Evolutionary conservation across 164 flowering plant species (phyloP).

Genomic region (Hamamelis virginiana): DNA sequence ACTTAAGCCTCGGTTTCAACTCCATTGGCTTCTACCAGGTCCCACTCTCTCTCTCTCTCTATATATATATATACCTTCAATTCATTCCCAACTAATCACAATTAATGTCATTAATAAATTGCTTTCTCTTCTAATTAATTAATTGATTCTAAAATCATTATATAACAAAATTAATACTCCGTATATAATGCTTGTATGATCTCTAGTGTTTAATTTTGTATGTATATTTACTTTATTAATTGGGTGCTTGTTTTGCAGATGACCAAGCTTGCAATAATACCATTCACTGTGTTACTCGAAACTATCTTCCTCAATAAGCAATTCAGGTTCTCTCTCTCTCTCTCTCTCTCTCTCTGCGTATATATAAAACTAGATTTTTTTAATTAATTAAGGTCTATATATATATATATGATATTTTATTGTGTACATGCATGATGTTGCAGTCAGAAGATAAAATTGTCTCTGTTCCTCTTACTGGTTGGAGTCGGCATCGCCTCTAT

Average conservation of each 20-base stretch:
- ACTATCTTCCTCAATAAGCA: slow-evolving; percentile 85
- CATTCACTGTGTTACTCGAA: slow-evolving; percentile 91
- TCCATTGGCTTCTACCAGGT: slow-evolving; percentile 98
- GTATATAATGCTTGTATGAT: no score
- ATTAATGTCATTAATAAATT: no score
- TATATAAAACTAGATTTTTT: background rate
- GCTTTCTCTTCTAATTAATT: no score
- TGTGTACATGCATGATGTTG: no score
- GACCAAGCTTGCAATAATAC: slow-evolving; percentile 98
- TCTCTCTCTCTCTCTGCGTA: background rate
- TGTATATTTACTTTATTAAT: no score
- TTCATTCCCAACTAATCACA: no score
- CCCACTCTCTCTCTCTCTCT: background rate
- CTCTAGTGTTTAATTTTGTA: no score
- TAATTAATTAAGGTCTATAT: background rate
- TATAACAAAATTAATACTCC: no score
- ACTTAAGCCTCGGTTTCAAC: slow-evolving; percentile 95
- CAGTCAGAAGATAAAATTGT: slow-evolving; percentile 84
- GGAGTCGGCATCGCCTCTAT: slow-evolving; percentile 97
- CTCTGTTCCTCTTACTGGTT: slow-evolving; percentile 66
- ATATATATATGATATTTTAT: background rate
- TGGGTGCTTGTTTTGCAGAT: slow-evolving; percentile 50
- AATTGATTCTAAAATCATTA: no score
- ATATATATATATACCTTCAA: background rate
- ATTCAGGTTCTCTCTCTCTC: slow-evolving; percentile 57